Evolutionary conservation across 2,329 filamentous ascomycete genomes (phyloP).

Genomic region (Arthrobotrys musiformis): DNA sequence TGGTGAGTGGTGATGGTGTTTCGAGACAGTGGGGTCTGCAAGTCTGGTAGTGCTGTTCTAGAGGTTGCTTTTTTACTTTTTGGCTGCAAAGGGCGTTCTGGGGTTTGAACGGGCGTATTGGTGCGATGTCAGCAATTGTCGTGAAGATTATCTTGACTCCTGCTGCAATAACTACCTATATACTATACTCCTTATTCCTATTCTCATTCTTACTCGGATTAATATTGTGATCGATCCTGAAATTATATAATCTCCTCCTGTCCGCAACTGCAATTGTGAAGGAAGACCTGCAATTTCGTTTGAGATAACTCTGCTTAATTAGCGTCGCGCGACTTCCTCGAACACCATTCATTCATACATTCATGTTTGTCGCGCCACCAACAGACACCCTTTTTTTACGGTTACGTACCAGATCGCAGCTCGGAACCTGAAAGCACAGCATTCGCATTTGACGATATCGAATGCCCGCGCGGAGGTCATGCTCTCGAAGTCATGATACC

Average conservation of each 20-base stretch:
- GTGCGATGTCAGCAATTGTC: neutral
- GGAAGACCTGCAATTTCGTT: constrained; percentile 12
- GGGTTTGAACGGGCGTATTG: constrained; percentile 16
- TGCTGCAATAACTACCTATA: too few relatives aligned
- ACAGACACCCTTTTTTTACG: constrained; percentile 14
- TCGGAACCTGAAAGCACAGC: constrained; percentile 17
- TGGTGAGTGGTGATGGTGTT: neutral
- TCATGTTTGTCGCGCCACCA: constrained; percentile 41
- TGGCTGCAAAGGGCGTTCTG: constrained; percentile 30
- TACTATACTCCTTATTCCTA: neutral
- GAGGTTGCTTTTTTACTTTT: constrained; percentile 28
- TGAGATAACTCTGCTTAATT: neutral
- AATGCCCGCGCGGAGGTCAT: constrained; percentile 12
- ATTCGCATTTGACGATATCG: constrained; percentile 9
- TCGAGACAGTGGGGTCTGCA: neutral
- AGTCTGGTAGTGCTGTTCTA: constrained; percentile 29
- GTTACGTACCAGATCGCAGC: constrained; percentile 37
- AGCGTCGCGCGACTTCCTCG: constrained; percentile 21
- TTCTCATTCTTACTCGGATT: neutral
- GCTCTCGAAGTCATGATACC: constrained; percentile 51
- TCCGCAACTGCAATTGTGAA: constrained; percentile 8
- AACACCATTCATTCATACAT: too few relatives aligned
- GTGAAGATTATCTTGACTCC: neutral
- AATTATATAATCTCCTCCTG: constrained; percentile 24
- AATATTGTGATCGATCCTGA: too few relatives aligned